phyloP scores from a whole-genome alignment of 164 flowering plant genomes.

The Nymphaea thermarum region DNA sequence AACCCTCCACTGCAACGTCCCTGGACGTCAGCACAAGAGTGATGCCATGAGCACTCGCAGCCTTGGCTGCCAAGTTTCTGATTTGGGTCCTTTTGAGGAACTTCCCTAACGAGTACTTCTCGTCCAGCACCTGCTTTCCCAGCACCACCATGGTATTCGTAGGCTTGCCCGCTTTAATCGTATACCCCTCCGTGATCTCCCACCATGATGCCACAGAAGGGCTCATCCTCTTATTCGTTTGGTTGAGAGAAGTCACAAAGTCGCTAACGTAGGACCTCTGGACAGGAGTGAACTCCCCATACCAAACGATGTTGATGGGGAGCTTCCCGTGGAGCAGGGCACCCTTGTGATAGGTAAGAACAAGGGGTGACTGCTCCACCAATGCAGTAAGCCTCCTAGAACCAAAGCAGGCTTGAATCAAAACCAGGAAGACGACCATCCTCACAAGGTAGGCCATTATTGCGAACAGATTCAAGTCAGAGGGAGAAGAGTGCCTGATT shows the following conservation, averaged over 20 bases:
- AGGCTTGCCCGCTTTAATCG: conserved; percentile 12
- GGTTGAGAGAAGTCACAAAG: conserved; percentile 15
- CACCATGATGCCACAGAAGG: conserved; percentile 65
- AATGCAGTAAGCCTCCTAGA: conserved; percentile 6
- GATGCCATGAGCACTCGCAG: conserved; percentile 8
- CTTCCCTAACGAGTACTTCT: conserved; percentile 25
- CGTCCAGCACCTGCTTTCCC: conserved; percentile 18
- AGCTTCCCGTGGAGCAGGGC: conserved; percentile 14
- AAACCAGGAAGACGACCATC: not conserved
- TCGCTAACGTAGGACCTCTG: conserved; percentile 15
- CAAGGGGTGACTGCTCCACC: conserved; percentile 1
- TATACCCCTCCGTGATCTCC: conserved; percentile 26
- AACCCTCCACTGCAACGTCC: conserved; percentile 36
- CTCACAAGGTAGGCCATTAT: not conserved
- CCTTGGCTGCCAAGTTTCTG: conserved; percentile 12
- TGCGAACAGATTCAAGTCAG: not conserved
- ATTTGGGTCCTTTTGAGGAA: conserved; percentile 18
- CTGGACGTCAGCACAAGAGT: conserved; percentile 24
- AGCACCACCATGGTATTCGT: conserved; percentile 1
- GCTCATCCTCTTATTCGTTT: not conserved
- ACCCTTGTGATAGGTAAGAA: conserved; percentile 15
- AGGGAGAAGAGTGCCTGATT: too few species aligned
- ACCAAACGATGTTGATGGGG: conserved; percentile 19
- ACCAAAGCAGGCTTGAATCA: not conserved
- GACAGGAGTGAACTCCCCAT: conserved; percentile 15